Evolutionary conservation across 345 rosid genomes (phyloP).

Genomic region (Rhizophora mangle): DNA sequence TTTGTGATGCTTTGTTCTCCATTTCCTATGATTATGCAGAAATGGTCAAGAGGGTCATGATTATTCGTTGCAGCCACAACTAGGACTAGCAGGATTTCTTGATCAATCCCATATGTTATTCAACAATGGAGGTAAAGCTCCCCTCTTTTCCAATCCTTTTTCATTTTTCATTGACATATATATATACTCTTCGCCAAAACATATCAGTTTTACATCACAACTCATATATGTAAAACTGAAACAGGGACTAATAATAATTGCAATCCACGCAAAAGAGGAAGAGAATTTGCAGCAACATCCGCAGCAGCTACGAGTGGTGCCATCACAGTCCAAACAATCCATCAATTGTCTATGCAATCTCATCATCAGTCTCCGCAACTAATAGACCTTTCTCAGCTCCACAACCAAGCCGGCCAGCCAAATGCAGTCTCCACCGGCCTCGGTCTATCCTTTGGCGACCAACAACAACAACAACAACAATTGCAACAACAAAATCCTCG

Average conservation of each 20-base stretch:
- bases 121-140: conserved; percentile 33
- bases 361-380: conserved; percentile 40
- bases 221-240: too few species aligned
- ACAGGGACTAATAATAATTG: conserved; percentile 11
- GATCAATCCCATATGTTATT: conserved; percentile 53
- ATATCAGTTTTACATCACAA: too few species aligned
- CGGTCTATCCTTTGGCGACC: conserved; percentile 57
- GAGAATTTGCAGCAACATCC: conserved; percentile 29
- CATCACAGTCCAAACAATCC: conserved; percentile 12
- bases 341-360: conserved; percentile 40
- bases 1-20: too few species aligned
- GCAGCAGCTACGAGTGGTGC: background rate
- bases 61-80: conserved; percentile 49
- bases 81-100: conserved; percentile 40
- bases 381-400: conserved; percentile 57
- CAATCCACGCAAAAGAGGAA: conserved; percentile 60
- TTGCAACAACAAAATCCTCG: too few species aligned
- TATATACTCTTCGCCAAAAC: too few species aligned
- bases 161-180: too few species aligned
- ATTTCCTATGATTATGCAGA: conserved; percentile 32
- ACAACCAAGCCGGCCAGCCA: conserved; percentile 28
- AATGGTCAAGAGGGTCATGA: conserved; percentile 67
- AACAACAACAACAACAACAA: conserved; percentile 34
- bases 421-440: conserved; percentile 84
- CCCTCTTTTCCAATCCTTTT: too few species aligned